These are phyloP conservation scores for Aulographum hederae DNA, from an alignment of 2,329 filamentous ascomycete genomes.

Conservation along the genomic window DNA sequence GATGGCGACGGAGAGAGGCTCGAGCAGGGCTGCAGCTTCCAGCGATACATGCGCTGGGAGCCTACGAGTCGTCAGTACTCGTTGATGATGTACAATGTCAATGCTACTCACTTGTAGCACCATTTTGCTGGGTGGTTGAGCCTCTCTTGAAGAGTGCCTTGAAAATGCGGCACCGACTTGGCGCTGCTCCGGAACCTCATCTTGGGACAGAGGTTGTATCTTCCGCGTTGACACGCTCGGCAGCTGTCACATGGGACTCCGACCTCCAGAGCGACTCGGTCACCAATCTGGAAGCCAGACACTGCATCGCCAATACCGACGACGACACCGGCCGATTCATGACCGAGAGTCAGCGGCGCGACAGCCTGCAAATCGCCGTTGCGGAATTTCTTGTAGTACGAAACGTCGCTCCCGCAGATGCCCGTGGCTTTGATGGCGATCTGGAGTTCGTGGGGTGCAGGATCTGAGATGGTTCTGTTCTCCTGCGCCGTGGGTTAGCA, in stretches of 20 bases:
- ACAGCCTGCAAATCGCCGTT: constrained; percentile 52
- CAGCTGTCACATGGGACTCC: constrained; percentile 23
- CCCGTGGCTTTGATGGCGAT: constrained; percentile 47
- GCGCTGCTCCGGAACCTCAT: constrained; percentile 25
- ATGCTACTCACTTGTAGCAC: constrained; percentile 23
- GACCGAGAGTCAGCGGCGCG: constrained; percentile 40
- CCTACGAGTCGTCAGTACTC: constrained; percentile 8
- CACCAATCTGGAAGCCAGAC: constrained; percentile 18
- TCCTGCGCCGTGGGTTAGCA: constrained; percentile 23
- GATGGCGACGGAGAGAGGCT: constrained; percentile 65
- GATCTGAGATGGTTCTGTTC: constrained; percentile 34
- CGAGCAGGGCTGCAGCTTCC: constrained; percentile 19
- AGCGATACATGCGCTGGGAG: constrained; percentile 20
- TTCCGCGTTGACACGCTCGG: constrained; percentile 21
- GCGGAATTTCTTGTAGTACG: constrained; percentile 55
- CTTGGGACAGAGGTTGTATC: constrained; percentile 22
- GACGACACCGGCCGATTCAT: constrained; percentile 21
- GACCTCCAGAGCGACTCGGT: constrained; percentile 22
- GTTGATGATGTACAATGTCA: background rate
- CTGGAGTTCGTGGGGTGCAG: constrained; percentile 40
- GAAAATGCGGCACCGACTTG: constrained; percentile 23
- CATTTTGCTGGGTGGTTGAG: constrained; percentile 25
- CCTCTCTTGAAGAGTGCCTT: constrained; percentile 23
- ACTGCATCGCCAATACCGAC: constrained; percentile 19
- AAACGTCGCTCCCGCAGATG: constrained; percentile 52